Evolutionary conservation across 768 basidiomycete genomes (phyloP).

Genomic region (Cubamyces sp.): DNA sequence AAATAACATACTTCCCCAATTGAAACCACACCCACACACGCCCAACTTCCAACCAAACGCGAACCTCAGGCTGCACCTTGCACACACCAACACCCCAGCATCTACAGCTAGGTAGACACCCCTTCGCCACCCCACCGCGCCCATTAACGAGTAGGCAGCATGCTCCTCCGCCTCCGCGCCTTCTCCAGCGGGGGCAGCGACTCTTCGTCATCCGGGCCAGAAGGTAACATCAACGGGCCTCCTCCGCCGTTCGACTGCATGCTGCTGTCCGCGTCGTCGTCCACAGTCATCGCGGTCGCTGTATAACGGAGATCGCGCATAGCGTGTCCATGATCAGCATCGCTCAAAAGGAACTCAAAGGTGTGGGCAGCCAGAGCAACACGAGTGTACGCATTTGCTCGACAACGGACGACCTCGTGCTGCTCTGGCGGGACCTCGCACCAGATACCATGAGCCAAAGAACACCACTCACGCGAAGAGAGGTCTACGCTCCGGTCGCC

Average conservation of each 20-base stretch:
- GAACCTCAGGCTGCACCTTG: no score
- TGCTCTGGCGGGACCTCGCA: no score
- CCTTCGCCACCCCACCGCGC: no score
- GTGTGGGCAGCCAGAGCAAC: neutral
- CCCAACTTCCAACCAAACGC: no score
- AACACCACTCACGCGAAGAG: slow-evolving; percentile 26
- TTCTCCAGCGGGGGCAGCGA: slow-evolving; percentile 68
- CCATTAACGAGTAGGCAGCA: slow-evolving; percentile 25
- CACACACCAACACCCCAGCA: neutral
- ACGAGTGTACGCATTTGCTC: no score
- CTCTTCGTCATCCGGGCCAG: slow-evolving; percentile 49
- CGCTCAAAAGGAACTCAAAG: neutral
- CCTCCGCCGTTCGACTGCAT: slow-evolving; percentile 9
- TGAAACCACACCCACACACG: no score
- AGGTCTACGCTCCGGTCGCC: slow-evolving; percentile 2
- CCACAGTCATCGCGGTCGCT: slow-evolving; percentile 35
- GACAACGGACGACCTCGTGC: no score
- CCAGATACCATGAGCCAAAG: neutral
- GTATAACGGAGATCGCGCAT: neutral
- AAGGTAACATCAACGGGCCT: slow-evolving; percentile 22
- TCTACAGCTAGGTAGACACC: neutral
- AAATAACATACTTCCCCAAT: no score
- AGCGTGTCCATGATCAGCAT: neutral
- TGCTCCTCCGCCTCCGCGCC: slow-evolving; percentile 55
- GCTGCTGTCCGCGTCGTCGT: slow-evolving; percentile 21